Evolutionary conservation across 1,139 yeast species (phyloP).

Genomic region (Pichia sp.): DNA sequence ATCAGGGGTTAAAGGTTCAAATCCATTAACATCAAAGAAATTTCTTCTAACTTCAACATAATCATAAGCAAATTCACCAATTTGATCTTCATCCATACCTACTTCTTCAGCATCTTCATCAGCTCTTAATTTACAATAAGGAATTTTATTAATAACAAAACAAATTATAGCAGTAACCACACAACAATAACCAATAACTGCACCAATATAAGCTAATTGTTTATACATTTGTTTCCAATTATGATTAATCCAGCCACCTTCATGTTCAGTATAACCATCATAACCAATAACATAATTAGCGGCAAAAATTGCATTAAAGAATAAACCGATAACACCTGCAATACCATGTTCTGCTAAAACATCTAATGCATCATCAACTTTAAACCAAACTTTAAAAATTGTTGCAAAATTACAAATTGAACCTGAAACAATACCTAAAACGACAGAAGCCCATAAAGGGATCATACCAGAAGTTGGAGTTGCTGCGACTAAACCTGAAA

Average conservation of each 20-base stretch:
- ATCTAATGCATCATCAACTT: slow-evolving; percentile 91
- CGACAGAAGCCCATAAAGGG: slow-evolving; percentile 86
- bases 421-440: slow-evolving; percentile 78
- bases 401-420: slow-evolving; percentile 86
- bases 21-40: slow-evolving; percentile 53
- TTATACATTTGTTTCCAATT: slow-evolving; percentile 89
- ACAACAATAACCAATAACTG: slow-evolving; percentile 68
- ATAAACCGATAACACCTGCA: slow-evolving; percentile 84
- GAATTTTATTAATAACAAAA: slow-evolving; percentile 66
- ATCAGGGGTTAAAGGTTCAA: slow-evolving; percentile 25
- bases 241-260: slow-evolving; percentile 89
- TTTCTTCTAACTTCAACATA: slow-evolving; percentile 95
- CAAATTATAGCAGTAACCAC: slow-evolving; percentile 77
- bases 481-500: slow-evolving; percentile 93
- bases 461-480: slow-evolving; percentile 91
- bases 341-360: slow-evolving; percentile 97
- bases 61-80: slow-evolving; percentile 97
- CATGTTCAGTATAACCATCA: slow-evolving; percentile 74
- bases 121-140: slow-evolving; percentile 76
- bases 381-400: slow-evolving; percentile 71
- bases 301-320: slow-evolving; percentile 85
- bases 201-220: slow-evolving; percentile 77
- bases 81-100: slow-evolving; percentile 95
- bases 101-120: slow-evolving; percentile 78
- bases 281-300: slow-evolving; percentile 84